These are phyloP conservation scores for Fagopyrum tataricum DNA, from an alignment of 148 eudicot genomes.

Conservation along the genomic window DNA sequence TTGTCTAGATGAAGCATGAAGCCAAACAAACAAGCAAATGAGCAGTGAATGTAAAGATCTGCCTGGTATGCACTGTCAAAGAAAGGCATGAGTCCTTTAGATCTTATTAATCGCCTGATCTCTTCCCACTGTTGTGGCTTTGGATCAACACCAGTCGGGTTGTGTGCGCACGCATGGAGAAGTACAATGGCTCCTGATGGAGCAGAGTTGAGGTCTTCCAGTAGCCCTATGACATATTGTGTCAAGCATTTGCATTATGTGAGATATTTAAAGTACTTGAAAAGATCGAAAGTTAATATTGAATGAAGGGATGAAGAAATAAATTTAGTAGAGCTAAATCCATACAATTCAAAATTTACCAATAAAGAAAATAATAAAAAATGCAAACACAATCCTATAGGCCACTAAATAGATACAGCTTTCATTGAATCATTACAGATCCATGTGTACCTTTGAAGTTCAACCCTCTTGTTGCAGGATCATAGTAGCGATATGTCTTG, in stretches of 20 bases:
- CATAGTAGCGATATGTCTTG: constrained; percentile 75
- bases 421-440: neutral
- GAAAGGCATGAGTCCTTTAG: constrained; percentile 73
- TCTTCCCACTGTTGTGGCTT: constrained; percentile 84
- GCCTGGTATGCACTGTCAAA: constrained; percentile 99
- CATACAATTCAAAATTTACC: neutral
- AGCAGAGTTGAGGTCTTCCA: constrained; percentile 92
- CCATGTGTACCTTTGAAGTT: constrained; percentile 51
- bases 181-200: constrained; percentile 91
- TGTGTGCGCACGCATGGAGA: constrained; percentile 98
- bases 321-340: neutral
- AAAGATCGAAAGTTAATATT: neutral
- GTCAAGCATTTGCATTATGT: neutral
- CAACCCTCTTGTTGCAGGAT: constrained; percentile 88
- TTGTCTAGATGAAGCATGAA: neutral
- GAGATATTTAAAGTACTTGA: neutral
- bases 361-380: neutral
- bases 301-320: neutral
- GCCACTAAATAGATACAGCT: neutral
- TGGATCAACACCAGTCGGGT: constrained; percentile 99
- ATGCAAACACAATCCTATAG: neutral
- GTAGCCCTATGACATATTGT: constrained; percentile 44
- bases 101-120: constrained; percentile 76
- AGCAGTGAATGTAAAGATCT: neutral
- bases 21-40: no score